A percentile compares a stretch with the other conserved stretches of the same genome.
Evolutionary conservation across 176 grass and related monocot species (phyloP).

Genomic region (Triticum monococcum): DNA sequence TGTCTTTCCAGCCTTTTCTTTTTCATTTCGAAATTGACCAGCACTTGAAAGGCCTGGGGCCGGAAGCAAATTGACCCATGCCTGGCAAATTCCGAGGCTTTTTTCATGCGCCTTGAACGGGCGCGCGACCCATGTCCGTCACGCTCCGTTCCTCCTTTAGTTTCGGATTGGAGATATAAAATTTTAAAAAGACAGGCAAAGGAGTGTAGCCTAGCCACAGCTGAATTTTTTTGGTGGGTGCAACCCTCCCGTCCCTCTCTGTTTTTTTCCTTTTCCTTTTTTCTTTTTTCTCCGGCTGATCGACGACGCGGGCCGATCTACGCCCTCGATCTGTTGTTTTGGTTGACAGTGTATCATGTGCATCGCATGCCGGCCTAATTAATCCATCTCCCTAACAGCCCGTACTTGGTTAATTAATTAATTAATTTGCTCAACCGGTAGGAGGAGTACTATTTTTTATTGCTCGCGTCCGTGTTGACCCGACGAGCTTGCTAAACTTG

Average conservation of each 20-base stretch:
- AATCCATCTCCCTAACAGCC: constrained; percentile 9
- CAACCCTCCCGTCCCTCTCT: neutral
- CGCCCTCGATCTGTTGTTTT: neutral
- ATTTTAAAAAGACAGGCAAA: neutral
- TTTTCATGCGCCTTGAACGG: constrained; percentile 39
- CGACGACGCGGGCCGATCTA: neutral
- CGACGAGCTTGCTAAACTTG: neutral
- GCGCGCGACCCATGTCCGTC: constrained; percentile 16
- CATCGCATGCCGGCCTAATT: constrained; percentile 16
- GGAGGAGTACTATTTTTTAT: constrained; percentile 4
- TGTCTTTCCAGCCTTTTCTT: constrained; percentile 59
- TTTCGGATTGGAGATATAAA: neutral
- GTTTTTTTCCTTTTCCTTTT: neutral
- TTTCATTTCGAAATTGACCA: constrained; percentile 77
- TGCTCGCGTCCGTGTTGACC: constrained; percentile 49
- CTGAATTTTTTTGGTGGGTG: constrained; percentile 23
- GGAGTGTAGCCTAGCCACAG: neutral
- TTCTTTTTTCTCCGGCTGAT: neutral
- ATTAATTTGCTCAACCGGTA: neutral
- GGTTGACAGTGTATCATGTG: neutral
- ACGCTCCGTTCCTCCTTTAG: neutral
- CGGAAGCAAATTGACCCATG: constrained; percentile 15
- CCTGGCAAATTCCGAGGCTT: neutral
- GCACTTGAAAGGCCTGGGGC: constrained; percentile 45
- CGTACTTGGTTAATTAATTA: neutral